Conservation (phyloP, 169 alveolate species). For the Eimeria tenella region DNA sequence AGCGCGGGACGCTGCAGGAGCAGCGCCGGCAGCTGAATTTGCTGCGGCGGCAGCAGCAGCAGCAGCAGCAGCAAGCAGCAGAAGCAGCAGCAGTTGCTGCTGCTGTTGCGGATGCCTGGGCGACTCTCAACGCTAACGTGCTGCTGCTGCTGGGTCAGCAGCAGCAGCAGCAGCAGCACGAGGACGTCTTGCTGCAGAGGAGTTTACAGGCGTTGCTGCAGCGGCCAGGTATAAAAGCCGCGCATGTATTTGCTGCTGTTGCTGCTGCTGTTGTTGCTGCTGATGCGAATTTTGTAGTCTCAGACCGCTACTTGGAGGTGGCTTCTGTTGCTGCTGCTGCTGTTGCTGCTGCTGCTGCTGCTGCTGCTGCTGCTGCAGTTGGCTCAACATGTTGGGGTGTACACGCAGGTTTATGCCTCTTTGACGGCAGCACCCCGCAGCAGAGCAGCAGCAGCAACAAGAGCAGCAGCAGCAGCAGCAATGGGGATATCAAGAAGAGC, state of each 20-base stretch:
- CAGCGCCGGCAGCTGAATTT: background rate
- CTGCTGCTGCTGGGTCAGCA: background rate
- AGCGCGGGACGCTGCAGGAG: conserved; percentile 23
- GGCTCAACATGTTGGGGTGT: background rate
- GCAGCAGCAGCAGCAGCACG: conserved; percentile 24
- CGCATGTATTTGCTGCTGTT: background rate
- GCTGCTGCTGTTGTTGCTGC: conserved; percentile 14
- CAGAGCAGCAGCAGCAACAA: background rate
- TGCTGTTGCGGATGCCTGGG: background rate
- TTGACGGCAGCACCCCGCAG: conserved; percentile 14
- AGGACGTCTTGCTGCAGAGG: background rate
- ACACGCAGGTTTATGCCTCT: conserved; percentile 13
- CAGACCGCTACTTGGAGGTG: background rate
- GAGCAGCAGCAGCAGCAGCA: conserved; percentile 4
- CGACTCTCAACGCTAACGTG: background rate
- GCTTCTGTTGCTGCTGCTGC: background rate
- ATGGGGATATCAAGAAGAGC: no score
- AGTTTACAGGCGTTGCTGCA: conserved; percentile 9
- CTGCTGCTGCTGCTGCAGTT: background rate
- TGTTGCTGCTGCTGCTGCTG: conserved; percentile 12
- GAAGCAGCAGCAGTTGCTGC: background rate
- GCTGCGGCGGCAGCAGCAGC: background rate
- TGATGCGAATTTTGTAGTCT: background rate
- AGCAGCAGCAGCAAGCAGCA: background rate
- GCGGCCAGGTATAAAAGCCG: background rate